Evolutionary conservation across 805 yeast genomes (phyloP).

Genomic region (Candida pseudofarinosa): DNA sequence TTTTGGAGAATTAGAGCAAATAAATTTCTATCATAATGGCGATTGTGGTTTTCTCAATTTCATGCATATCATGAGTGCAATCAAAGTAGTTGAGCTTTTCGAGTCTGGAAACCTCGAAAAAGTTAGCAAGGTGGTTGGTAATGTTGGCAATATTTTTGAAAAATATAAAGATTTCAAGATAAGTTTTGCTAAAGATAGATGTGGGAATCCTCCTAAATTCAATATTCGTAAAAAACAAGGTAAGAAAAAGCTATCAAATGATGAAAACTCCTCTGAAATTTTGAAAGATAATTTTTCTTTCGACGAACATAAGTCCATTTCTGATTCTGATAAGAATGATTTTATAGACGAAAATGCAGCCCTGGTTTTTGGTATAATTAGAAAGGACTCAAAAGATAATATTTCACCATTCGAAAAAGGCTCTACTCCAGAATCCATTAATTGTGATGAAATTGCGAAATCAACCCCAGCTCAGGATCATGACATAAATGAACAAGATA

Average conservation of each 20-base stretch:
- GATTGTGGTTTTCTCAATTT: conserved; percentile 77
- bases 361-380: conserved; percentile 41
- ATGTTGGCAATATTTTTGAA: conserved; percentile 28
- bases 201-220: conserved; percentile 69
- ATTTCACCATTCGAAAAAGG: conserved; percentile 1
- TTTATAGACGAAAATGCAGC: conserved; percentile 35
- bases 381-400: conserved; percentile 10
- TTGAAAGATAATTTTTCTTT: neutral
- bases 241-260: conserved; percentile 2
- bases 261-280: neutral
- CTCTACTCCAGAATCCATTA: neutral
- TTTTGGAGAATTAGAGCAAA: conserved; percentile 74
- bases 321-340: neutral
- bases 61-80: conserved; percentile 58
- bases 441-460: neutral
- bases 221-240: conserved; percentile 38
- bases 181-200: conserved; percentile 73
- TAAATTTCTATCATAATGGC: conserved; percentile 63
- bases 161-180: conserved; percentile 55
- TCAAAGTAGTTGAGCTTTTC: conserved; percentile 58
- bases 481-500: neutral
- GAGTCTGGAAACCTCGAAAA: conserved; percentile 27
- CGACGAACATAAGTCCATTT: neutral
- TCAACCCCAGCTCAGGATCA: neutral
- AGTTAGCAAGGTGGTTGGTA: conserved; percentile 36